These are phyloP conservation scores for Coelastrella sp. DNA, from an alignment of 139 green algal species.

Conservation along the genomic window DNA sequence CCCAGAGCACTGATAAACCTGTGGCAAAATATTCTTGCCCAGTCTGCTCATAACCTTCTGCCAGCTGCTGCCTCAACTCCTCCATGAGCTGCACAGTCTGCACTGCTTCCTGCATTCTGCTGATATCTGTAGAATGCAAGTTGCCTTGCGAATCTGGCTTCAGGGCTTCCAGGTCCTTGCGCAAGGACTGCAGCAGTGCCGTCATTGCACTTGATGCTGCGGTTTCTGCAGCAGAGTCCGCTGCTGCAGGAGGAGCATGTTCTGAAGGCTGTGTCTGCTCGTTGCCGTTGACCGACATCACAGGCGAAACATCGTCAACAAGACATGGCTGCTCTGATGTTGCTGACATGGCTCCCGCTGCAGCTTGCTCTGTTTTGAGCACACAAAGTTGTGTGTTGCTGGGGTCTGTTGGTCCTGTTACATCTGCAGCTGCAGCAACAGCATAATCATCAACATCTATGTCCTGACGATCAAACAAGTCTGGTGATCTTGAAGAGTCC, in stretches of 20 bases:
- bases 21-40: neutral
- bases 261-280: neutral
- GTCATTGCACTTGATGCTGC: too few relatives aligned
- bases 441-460: too few relatives aligned
- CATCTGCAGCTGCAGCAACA: too few relatives aligned
- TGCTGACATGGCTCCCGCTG: too few relatives aligned
- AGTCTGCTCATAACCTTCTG: neutral
- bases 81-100: neutral
- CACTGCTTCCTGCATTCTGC: too few relatives aligned
- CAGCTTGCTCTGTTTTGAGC: too few relatives aligned
- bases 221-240: neutral
- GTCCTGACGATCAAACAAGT: too few relatives aligned
- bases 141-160: too few relatives aligned
- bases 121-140: too few relatives aligned
- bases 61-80: neutral
- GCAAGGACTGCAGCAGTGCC: neutral
- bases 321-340: neutral
- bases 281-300: neutral
- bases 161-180: neutral
- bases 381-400: too few relatives aligned
- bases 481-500: neutral
- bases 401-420: too few relatives aligned
- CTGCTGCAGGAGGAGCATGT: neutral
- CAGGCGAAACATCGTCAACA: neutral
- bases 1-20: neutral